Conservation (phyloP, 768 basidiomycete genomes). For the Wakefieldia striispora region DNA sequence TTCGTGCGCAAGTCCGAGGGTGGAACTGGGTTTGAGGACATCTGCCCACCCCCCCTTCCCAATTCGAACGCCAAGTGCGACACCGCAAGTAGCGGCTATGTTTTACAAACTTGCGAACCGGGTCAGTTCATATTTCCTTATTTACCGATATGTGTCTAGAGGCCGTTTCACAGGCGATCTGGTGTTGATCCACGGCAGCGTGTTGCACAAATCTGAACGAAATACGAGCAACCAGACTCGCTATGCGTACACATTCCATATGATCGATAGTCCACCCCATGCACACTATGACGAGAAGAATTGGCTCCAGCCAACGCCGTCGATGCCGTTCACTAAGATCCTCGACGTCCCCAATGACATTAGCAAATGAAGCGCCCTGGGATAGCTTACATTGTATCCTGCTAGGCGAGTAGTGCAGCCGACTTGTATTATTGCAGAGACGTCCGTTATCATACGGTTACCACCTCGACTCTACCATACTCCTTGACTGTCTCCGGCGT, state of each 20-base stretch:
- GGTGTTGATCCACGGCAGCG: slow-evolving; percentile 90
- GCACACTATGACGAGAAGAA: slow-evolving; percentile 87
- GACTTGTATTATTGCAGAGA: background rate
- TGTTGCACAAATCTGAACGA: slow-evolving; percentile 88
- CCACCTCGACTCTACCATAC: slow-evolving; percentile 28
- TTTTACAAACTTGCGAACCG: slow-evolving; percentile 70
- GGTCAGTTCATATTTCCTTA: slow-evolving; percentile 39
- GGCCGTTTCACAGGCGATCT: slow-evolving; percentile 60
- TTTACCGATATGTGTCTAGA: background rate
- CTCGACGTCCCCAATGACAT: slow-evolving; percentile 32
- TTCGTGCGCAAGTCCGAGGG: slow-evolving; percentile 75
- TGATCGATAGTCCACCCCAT: slow-evolving; percentile 75
- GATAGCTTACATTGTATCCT: background rate
- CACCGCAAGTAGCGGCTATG: slow-evolving; percentile 43
- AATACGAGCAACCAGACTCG: slow-evolving; percentile 81
- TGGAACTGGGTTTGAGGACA: slow-evolving; percentile 82
- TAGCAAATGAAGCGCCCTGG: background rate
- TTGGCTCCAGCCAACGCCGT: slow-evolving; percentile 87
- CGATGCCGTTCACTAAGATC: slow-evolving; percentile 77
- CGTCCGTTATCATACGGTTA: background rate
- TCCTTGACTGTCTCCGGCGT: slow-evolving; percentile 36
- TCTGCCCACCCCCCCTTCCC: slow-evolving; percentile 36
- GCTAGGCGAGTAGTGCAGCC: background rate
- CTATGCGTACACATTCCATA: slow-evolving; percentile 95
- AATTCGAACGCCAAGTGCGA: slow-evolving; percentile 3